phyloP scores from a whole-genome alignment of 2,329 filamentous ascomycete species.

The Thyridium curvatum region DNA sequence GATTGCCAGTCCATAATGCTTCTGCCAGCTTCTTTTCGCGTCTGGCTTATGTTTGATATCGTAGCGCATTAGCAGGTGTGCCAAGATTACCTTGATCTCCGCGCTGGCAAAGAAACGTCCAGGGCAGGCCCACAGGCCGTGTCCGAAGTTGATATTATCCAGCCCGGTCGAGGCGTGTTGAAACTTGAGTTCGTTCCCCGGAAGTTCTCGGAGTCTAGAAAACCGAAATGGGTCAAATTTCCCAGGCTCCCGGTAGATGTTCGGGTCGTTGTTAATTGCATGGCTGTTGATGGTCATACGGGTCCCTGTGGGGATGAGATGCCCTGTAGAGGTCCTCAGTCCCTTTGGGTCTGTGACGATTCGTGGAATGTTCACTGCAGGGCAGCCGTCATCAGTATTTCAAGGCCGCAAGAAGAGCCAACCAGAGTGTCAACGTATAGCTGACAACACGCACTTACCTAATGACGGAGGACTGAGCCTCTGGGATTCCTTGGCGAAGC shows the following conservation, averaged over 20 bases:
- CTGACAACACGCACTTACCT: too few relatives aligned
- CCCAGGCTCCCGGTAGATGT: neutral
- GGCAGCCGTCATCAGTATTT: too few relatives aligned
- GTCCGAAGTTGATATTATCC: neutral
- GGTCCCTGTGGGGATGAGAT: too few relatives aligned
- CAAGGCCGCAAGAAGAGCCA: too few relatives aligned
- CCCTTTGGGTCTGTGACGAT: too few relatives aligned
- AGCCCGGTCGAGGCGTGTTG: neutral
- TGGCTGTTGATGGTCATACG: neutral
- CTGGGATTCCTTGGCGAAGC: too few relatives aligned
- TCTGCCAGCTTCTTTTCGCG: too few relatives aligned
- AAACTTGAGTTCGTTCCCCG: neutral
- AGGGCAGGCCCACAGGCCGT: conserved; percentile 2
- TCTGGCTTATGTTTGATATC: neutral
- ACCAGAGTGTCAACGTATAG: too few relatives aligned
- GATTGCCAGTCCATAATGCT: neutral
- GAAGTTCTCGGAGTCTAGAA: neutral
- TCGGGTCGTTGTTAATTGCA: neutral
- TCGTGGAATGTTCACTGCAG: too few relatives aligned
- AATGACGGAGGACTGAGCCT: too few relatives aligned
- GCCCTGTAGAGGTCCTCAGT: too few relatives aligned
- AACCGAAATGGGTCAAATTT: neutral
- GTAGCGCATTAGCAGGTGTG: conserved; percentile 2
- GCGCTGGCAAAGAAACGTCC: conserved; percentile 3
- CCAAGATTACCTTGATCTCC: conserved; percentile 2